A percentile compares a stretch with the other conserved stretches of the same genome.
phyloP scores from a whole-genome alignment of 2,329 filamentous ascomycete species.

The Neoascochyta sp. region DNA sequence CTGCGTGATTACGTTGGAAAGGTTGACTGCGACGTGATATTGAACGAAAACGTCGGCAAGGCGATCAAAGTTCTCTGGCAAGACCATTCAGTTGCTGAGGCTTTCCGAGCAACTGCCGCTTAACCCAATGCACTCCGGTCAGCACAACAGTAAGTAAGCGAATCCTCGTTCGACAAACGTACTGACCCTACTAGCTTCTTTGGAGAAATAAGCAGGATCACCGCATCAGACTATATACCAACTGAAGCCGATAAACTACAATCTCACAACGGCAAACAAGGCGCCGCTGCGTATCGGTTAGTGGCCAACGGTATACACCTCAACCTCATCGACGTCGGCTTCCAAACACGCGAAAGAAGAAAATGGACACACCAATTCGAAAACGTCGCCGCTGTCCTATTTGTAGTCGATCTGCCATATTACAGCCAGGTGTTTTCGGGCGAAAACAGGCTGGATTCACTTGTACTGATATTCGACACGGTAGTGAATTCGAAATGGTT shows the following conservation, averaged over 20 bases:
- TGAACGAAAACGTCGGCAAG: not conserved
- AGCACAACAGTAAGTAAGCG: not conserved
- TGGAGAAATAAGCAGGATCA: not conserved
- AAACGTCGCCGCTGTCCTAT: slow-evolving; percentile 1
- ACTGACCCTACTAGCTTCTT: slow-evolving; percentile 1
- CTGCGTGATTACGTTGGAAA: not conserved
- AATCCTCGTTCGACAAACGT: not conserved
- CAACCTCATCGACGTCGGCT: slow-evolving; percentile 2
- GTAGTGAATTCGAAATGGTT: slow-evolving; percentile 1
- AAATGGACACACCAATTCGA: slow-evolving; percentile 3
- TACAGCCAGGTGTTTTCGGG: slow-evolving; percentile 1
- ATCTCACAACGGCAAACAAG: slow-evolving; percentile 1
- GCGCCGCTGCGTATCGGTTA: not conserved
- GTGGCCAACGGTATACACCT: not conserved
- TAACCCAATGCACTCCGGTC: no score
- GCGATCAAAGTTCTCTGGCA: not conserved
- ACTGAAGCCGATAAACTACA: slow-evolving; percentile 1
- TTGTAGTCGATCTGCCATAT: slow-evolving; percentile 2
- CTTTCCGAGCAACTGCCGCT: not conserved
- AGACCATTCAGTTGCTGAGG: not conserved
- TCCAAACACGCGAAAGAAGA: slow-evolving; percentile 1
- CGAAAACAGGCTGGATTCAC: not conserved
- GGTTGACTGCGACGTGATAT: not conserved
- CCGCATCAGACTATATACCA: slow-evolving; percentile 1
- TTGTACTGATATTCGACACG: slow-evolving; percentile 1